Conservation (phyloP, 495 filamentous ascomycete species). For the Annulohypoxylon maeteangense region DNA sequence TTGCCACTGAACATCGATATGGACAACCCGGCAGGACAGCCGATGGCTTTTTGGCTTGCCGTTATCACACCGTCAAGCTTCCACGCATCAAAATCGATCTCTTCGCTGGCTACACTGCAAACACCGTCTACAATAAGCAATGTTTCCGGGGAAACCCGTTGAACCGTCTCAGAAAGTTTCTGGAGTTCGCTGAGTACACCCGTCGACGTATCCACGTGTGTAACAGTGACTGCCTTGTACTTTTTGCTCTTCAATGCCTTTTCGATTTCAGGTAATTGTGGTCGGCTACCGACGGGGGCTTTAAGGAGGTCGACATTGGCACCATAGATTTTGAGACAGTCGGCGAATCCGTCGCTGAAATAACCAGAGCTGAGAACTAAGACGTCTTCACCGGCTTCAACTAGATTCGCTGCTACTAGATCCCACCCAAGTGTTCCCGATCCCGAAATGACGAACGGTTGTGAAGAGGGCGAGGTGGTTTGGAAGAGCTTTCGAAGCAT, state of each 20-base stretch:
- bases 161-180: slow-evolving; percentile 81
- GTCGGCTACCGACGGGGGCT: slow-evolving; percentile 86
- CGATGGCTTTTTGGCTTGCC: slow-evolving; percentile 95
- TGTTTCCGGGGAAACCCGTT: slow-evolving; percentile 86
- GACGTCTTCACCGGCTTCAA: slow-evolving; percentile 87
- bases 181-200: slow-evolving; percentile 93
- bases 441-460: slow-evolving; percentile 92
- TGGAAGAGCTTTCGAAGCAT: slow-evolving; percentile 94
- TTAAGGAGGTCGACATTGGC: slow-evolving; percentile 88
- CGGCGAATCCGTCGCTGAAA: slow-evolving; percentile 94
- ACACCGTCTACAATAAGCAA: slow-evolving; percentile 94
- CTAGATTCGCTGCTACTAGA: slow-evolving; percentile 88
- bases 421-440: slow-evolving; percentile 98
- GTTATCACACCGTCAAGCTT: slow-evolving; percentile 91
- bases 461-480: slow-evolving; percentile 79
- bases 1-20: slow-evolving; percentile 92
- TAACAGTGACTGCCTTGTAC: slow-evolving; percentile 93
- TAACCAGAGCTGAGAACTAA: slow-evolving; percentile 95
- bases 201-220: slow-evolving; percentile 96
- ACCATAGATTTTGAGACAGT: slow-evolving; percentile 91
- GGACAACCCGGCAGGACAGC: slow-evolving; percentile 90
- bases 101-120: slow-evolving; percentile 95
- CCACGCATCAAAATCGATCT: slow-evolving; percentile 96
- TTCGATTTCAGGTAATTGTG: slow-evolving; percentile 88
- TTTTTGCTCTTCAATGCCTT: slow-evolving; percentile 84